Percentiles rank a stretch among this genome's conserved stretches.
phyloP scores from a whole-genome alignment of 2,329 filamentous ascomycete genomes.

The Pleomassaria siparia region DNA sequence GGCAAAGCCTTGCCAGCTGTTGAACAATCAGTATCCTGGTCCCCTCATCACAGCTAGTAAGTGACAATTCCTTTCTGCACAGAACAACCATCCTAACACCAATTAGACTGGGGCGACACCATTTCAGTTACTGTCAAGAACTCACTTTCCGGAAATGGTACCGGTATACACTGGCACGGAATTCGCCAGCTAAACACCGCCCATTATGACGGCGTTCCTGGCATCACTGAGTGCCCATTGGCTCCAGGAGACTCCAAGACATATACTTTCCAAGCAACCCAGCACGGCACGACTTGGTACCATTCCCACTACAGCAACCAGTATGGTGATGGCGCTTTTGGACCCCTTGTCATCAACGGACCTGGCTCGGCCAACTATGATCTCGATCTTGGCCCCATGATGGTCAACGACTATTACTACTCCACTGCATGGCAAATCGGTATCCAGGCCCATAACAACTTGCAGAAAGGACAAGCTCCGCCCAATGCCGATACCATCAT shows the following conservation, averaged over 20 bases:
- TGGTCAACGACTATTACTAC: conserved; percentile 64
- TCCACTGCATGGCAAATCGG: conserved; percentile 24
- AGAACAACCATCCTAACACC: conserved; percentile 5
- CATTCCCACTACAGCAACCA: conserved; percentile 40
- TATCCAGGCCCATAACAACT: conserved; percentile 20
- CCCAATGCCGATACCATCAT: conserved; percentile 44
- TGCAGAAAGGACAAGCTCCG: conserved; percentile 31
- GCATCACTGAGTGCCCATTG: conserved; percentile 56
- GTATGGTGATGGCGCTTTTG: conserved; percentile 45
- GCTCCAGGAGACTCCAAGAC: conserved; percentile 45
- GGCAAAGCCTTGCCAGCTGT: conserved; percentile 17
- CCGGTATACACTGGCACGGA: conserved; percentile 63
- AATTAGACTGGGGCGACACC: conserved; percentile 24
- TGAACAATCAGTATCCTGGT: conserved; percentile 27
- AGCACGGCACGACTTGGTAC: conserved; percentile 30
- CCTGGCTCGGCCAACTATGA: conserved; percentile 50
- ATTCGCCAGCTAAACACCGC: conserved; percentile 49
- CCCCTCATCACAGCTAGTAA: conserved; percentile 24
- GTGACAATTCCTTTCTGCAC: conserved; percentile 31
- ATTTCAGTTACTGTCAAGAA: conserved; percentile 51
- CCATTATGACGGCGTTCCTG: conserved; percentile 57
- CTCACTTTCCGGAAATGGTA: conserved; percentile 55
- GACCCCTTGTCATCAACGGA: conserved; percentile 43
- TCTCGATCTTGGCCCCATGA: conserved; percentile 59
- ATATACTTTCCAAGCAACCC: conserved; percentile 25